Evolutionary conservation across 73 alveolate genomes (phyloP).

Genomic region (Paramecium tetraurelia): DNA sequence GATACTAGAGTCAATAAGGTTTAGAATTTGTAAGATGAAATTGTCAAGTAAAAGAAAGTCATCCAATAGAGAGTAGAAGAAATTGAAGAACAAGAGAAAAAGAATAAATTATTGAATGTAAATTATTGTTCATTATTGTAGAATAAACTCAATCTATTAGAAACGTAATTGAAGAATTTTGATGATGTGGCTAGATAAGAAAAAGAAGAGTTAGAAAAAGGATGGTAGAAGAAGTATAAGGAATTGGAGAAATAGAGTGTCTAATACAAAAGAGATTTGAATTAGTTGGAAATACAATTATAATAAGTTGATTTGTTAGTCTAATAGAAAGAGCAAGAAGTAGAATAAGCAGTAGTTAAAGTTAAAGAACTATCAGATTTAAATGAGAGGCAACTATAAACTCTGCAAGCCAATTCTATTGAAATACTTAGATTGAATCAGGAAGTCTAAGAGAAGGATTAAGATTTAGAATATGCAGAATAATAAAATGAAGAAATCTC

Average conservation of each 20-base stretch:
- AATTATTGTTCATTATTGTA: background rate
- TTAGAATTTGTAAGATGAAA: conserved; percentile 20
- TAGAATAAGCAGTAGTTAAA: background rate
- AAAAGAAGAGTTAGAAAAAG: conserved; percentile 5
- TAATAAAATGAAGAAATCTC: background rate
- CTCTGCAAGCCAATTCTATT: background rate
- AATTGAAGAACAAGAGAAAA: background rate
- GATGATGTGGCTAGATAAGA: conserved; percentile 39
- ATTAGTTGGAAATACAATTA: conserved; percentile 7
- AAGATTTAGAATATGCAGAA: conserved; percentile 1
- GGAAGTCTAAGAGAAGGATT: background rate
- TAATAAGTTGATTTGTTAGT: conserved; percentile 1
- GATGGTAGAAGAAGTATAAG: conserved; percentile 33
- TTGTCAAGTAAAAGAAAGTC: background rate
- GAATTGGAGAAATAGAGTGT: conserved; percentile 8
- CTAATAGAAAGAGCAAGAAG: conserved; percentile 33
- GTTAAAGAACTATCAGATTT: background rate
- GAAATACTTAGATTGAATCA: background rate
- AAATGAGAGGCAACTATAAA: background rate
- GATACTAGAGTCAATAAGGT: conserved; percentile 30
- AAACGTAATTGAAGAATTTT: conserved; percentile 17
- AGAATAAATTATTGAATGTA: background rate
- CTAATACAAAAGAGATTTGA: conserved; percentile 19
- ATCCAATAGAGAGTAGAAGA: conserved; percentile 25
- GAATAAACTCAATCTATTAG: conserved; percentile 21